A percentile compares a stretch with the other conserved stretches of the same genome.
Conservation (phyloP, 495 filamentous ascomycete genomes). For the Penicillium verhagenii region DNA sequence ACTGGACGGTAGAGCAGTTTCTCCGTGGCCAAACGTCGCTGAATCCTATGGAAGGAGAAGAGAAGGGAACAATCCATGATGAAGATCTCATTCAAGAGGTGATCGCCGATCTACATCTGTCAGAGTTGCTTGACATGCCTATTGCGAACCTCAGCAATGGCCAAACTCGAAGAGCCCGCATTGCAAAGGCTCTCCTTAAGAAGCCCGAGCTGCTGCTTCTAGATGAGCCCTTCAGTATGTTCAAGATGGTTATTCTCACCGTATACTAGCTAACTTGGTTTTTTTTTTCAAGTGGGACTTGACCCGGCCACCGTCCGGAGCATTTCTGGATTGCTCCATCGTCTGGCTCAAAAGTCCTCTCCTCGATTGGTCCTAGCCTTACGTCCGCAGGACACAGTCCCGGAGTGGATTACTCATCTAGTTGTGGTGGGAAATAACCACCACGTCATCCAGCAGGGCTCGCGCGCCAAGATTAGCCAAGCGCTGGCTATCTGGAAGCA, state of each 20-base stretch:
- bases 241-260: neutral
- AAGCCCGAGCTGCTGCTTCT: conserved; percentile 79
- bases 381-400: conserved; percentile 80
- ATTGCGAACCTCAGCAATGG: conserved; percentile 90
- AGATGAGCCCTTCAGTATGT: conserved; percentile 87
- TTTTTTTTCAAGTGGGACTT: conserved; percentile 62
- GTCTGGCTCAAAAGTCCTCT: conserved; percentile 58
- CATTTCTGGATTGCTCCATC: conserved; percentile 66
- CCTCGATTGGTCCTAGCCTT: conserved; percentile 75
- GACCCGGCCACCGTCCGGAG: conserved; percentile 74
- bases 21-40: conserved; percentile 73
- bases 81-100: conserved; percentile 54
- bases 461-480: conserved; percentile 14
- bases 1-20: conserved; percentile 80
- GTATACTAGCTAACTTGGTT: neutral
- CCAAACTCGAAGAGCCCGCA: conserved; percentile 80
- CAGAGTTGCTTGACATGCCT: conserved; percentile 68
- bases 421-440: conserved; percentile 63
- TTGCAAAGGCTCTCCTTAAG: conserved; percentile 78
- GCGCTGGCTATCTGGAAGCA: conserved; percentile 30
- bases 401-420: conserved; percentile 86
- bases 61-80: conserved; percentile 44
- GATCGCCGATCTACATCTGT: conserved; percentile 62
- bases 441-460: conserved; percentile 47
- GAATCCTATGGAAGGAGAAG: conserved; percentile 61